Conservation (phyloP, 2,329 filamentous ascomycete species). For the Corynespora cassiicola region DNA sequence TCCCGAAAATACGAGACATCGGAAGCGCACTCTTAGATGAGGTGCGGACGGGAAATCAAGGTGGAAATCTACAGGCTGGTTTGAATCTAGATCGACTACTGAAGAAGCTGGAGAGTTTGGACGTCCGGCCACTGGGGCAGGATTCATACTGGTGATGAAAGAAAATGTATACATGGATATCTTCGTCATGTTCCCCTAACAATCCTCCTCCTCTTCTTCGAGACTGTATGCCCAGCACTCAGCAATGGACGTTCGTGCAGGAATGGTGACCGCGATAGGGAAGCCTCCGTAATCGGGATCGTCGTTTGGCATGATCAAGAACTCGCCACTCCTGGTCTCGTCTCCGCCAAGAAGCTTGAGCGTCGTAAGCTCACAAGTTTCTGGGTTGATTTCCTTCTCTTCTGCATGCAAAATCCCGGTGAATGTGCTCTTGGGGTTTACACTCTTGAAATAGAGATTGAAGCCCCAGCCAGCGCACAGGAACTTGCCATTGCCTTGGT, state of each 20-base stretch:
- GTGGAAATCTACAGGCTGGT: conserved; percentile 18
- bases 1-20: conserved; percentile 27
- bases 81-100: conserved; percentile 20
- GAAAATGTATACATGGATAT: conserved; percentile 2
- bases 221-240: conserved; percentile 31
- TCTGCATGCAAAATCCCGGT: conserved; percentile 48
- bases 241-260: conserved; percentile 12
- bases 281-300: conserved; percentile 7
- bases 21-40: conserved; percentile 24
- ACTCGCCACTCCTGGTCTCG: conserved; percentile 9
- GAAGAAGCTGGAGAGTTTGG: conserved; percentile 20
- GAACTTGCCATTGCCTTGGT: conserved; percentile 41
- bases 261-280: conserved; percentile 9
- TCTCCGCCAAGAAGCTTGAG: conserved; percentile 10
- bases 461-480: conserved; percentile 52
- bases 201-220: conserved; percentile 27
- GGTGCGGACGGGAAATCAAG: conserved; percentile 18
- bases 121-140: conserved; percentile 13
- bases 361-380: conserved; percentile 10
- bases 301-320: conserved; percentile 10
- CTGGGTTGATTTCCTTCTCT: conserved; percentile 45
- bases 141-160: conserved; percentile 6
- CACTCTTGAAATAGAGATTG: conserved; percentile 32
- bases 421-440: conserved; percentile 32
- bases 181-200: conserved; percentile 8